Evolutionary conservation across 2,329 filamentous ascomycete genomes (phyloP).

Genomic region (Trichoderma sp.): DNA sequence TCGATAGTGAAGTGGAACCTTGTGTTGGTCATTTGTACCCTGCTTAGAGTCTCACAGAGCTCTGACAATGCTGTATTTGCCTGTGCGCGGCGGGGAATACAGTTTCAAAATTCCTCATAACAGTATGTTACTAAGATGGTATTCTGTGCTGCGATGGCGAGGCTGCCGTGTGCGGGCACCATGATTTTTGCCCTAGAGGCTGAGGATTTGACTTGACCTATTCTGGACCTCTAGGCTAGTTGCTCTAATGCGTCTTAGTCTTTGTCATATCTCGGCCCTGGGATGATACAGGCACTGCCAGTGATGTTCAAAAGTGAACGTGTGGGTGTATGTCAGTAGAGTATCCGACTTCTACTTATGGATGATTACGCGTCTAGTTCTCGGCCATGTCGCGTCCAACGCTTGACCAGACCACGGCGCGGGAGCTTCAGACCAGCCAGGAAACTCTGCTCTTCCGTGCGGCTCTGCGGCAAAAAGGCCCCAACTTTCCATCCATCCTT

Average conservation of each 20-base stretch:
- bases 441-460: not conserved
- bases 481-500: not conserved
- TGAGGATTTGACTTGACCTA: not conserved
- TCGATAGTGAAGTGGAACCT: not conserved
- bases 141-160: not conserved
- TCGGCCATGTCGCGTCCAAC: not conserved
- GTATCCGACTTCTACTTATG: no score
- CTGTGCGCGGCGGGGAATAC: rapidly evolving
- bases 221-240: not conserved
- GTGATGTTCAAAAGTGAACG: no score
- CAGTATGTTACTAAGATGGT: not conserved
- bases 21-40: not conserved
- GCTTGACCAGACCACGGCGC: not conserved
- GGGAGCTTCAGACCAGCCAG: not conserved
- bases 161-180: not conserved
- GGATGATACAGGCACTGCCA: no score
- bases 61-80: not conserved
- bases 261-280: no score
- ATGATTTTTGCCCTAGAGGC: not conserved
- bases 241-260: no score
- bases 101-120: not conserved
- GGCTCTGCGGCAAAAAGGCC: not conserved
- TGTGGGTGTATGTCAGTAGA: no score
- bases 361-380: not conserved
- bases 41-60: not conserved